Base-by-base conservation (phyloP, 2,329 filamentous ascomycete genomes). In the Neopestalotiopsis sp. region DNA sequence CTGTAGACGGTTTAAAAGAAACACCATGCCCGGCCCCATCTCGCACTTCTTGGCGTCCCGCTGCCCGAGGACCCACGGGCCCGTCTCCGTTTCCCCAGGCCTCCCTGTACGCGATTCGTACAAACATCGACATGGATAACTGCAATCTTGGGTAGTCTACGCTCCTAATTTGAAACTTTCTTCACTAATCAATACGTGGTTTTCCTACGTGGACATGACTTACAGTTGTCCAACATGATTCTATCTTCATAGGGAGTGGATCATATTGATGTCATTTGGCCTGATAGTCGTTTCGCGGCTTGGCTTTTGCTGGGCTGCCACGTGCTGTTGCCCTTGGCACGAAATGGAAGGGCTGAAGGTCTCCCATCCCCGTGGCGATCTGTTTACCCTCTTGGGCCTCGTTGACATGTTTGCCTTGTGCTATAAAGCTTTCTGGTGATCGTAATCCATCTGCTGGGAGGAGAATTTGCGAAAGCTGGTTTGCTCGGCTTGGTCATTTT, bases 41-140 rank as follows among this genome's bases (percentile, higher is more conserved):
- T 56, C 49, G 49, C 49, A 56, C 49, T 56, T 56, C 49, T 56
- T 56, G 49, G 49, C 49, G 49, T 56, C 49, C 49, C 49, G 49
- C 9, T 56, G 49, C 13, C 49, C 49, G 49, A 56, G 17, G 49
- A n/a, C 13, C 49, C 17, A 56, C 49, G 49, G 24, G 17, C 49
- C 24, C 49, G 24, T 24, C 49, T n/a, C 24, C 49, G 49, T 56
- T 52, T 52, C 34, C 34, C 34, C 34, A 10, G 10, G 34, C 10
- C 34, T 7, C 10, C 10, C 34, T 38, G 34, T 38, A 10, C 10
- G 34, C 34, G 10, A 38, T 38, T 38, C 34, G 34, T 24, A 5
- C 49, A 24, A 56, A 56, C 24, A 7, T 20, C 49, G 24, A 14
- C 49, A 7, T n/a, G 17, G 24, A n/a, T 24, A 14, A 10, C 10